These are phyloP conservation scores for Botrytis porri DNA, from an alignment of 2,329 filamentous ascomycete genomes.

Conservation along the genomic window DNA sequence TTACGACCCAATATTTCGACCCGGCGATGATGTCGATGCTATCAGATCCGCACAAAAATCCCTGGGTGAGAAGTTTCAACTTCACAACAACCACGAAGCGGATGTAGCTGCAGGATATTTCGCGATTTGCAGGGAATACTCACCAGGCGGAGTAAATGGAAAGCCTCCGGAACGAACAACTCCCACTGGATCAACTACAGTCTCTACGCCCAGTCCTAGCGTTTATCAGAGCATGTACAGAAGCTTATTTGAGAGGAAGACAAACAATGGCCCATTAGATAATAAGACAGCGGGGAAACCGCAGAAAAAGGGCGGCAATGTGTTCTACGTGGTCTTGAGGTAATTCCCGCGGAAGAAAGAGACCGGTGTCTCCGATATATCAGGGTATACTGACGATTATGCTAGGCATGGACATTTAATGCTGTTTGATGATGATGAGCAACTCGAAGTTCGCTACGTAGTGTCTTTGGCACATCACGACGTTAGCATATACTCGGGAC, in stretches of 20 bases:
- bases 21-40: conserved; percentile 62
- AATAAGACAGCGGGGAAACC: conserved; percentile 36
- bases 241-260: conserved; percentile 85
- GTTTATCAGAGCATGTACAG: conserved; percentile 99
- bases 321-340: conserved; percentile 90
- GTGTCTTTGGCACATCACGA: conserved; percentile 87
- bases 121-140: conserved; percentile 90
- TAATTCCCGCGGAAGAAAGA: conserved; percentile 40
- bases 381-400: not conserved
- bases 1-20: conserved; percentile 48
- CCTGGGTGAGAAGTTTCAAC: conserved; percentile 59
- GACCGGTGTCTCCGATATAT: too few species aligned
- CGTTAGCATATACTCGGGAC: conserved; percentile 80
- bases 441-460: conserved; percentile 93
- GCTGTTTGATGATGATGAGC: conserved; percentile 94
- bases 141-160: conserved; percentile 85
- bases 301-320: conserved; percentile 68
- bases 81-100: conserved; percentile 56
- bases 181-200: conserved; percentile 70
- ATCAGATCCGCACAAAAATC: conserved; percentile 60
- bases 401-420: conserved; percentile 87
- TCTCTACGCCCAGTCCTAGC: conserved; percentile 79
- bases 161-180: conserved; percentile 86
- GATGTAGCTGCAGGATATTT: conserved; percentile 91
- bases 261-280: conserved; percentile 41